Percentiles rank a stretch among this genome's conserved stretches.
Evolutionary conservation across 2,329 filamentous ascomycete species (phyloP).

Genomic region (Fonsecaea nubica): DNA sequence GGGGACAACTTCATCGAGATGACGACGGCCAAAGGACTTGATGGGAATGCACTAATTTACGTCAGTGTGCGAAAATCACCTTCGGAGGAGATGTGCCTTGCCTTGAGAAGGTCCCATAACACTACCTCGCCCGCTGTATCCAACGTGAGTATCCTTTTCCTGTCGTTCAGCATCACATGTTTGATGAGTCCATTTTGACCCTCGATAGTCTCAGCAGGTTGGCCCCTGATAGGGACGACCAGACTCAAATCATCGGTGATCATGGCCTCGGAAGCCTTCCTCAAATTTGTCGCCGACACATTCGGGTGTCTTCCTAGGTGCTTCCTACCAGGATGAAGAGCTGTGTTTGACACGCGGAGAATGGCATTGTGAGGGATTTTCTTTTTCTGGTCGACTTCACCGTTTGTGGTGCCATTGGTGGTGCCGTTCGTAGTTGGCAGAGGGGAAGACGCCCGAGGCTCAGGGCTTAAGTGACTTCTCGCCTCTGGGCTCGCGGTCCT

Average conservation of each 20-base stretch:
- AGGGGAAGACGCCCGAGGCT: slow-evolving; percentile 44
- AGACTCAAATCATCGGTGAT: slow-evolving; percentile 55
- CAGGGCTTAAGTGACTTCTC: slow-evolving; percentile 17
- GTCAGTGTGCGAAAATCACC: slow-evolving; percentile 14
- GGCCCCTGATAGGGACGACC: slow-evolving; percentile 68
- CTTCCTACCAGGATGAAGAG: slow-evolving; percentile 70
- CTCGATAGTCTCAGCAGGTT: slow-evolving; percentile 83
- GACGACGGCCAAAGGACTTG: slow-evolving; percentile 89
- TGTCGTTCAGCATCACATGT: slow-evolving; percentile 87
- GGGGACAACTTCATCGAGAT: slow-evolving; percentile 88
- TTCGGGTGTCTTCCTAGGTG: slow-evolving; percentile 59
- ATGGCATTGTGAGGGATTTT: slow-evolving; percentile 79
- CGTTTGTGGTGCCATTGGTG: slow-evolving; percentile 9
- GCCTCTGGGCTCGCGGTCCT: slow-evolving; percentile 51
- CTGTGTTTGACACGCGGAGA: slow-evolving; percentile 82
- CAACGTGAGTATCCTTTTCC: slow-evolving; percentile 84
- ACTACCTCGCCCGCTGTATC: slow-evolving; percentile 95
- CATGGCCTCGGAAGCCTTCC: slow-evolving; percentile 65
- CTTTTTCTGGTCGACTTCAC: slow-evolving; percentile 48
- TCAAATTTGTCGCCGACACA: slow-evolving; percentile 49
- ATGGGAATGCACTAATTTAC: slow-evolving; percentile 75
- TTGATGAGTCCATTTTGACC: slow-evolving; percentile 96
- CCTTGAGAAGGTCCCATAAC: slow-evolving; percentile 90
- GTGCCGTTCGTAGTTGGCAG: slow-evolving; percentile 38
- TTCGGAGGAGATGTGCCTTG: slow-evolving; percentile 50